Percentiles rank a stretch among this genome's conserved stretches.
These are phyloP conservation scores for Zanthoxylum bungeanum DNA, from an alignment of 345 rosid genomes.

Conservation along the genomic window DNA sequence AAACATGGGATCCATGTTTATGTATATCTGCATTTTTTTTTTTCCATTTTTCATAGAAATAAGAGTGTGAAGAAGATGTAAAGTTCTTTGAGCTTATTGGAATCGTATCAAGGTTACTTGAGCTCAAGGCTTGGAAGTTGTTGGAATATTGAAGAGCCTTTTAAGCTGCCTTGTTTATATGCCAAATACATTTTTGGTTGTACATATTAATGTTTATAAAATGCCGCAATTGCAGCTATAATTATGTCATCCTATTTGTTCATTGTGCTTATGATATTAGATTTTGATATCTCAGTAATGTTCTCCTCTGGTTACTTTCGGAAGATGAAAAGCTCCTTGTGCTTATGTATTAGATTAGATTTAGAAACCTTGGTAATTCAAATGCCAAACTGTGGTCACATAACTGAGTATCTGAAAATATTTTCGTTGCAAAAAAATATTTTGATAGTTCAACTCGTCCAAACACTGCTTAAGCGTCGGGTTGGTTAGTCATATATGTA, in stretches of 20 bases:
- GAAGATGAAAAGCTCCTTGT: neutral
- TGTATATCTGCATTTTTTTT: conserved; percentile 19
- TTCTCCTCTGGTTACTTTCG: neutral
- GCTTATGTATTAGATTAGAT: too few species aligned
- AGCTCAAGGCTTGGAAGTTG: conserved; percentile 9
- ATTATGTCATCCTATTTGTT: neutral
- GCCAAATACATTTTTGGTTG: neutral
- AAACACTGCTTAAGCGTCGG: too few species aligned
- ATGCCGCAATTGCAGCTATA: conserved; percentile 4
- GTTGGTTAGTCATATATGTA: too few species aligned
- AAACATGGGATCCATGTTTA: conserved; percentile 15
- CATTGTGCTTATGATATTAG: neutral
- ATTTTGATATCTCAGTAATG: neutral
- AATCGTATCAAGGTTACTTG: conserved; percentile 8
- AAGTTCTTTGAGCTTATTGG: conserved; percentile 21
- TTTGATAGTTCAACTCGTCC: too few species aligned
- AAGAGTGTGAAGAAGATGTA: conserved; percentile 26
- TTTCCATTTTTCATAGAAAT: conserved; percentile 24
- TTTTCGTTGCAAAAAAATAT: neutral
- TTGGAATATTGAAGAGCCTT: conserved; percentile 5
- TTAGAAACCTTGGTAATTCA: neutral
- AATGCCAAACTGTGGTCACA: neutral
- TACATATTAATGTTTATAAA: conserved; percentile 14
- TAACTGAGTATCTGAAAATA: neutral
- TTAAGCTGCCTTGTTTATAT: conserved; percentile 13